Evolutionary conservation across 208 protist genomes (phyloP), one percentile per base, ranked within the genome.

Genomic region (Crithidia bombi): DNA sequence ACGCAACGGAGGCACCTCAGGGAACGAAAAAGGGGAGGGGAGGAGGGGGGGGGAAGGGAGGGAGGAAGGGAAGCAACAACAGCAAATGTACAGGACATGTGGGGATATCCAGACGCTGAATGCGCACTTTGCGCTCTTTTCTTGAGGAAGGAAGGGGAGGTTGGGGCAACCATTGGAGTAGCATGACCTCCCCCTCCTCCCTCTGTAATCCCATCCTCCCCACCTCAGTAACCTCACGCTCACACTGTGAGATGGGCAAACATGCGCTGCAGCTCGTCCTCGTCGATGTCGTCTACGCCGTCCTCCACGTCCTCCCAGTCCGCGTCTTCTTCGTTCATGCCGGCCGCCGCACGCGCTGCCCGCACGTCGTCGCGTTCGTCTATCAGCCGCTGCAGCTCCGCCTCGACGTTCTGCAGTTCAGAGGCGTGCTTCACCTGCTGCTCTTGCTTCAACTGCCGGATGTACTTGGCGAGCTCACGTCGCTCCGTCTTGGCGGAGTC

Each of bases 381-480:
- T 1, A 78, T 73, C 9, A 85, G 52, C 35, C 65, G 69, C 62
- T 86, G 73, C 59, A 96, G 79, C 51, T 83, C 80, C 55, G 73
- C 75, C 49, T 96, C 85, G 21, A 94, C 63, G 56, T 75, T 78
- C 49, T 63, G 39, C 19, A 93, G 64, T 49, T 96, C 91, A 17
- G 73, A 65, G n/a, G 70, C 58, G 57, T 96, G 92, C 75, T 93
- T 92, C 65, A 75, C 62, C 69, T 79, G 72, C 71, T 91, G 87
- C 66, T 96, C 89, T 68, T 83, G 71, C 77, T 88, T 82, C 35
- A 96, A 81, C 73, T 89, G 82, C 0, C 86, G 81, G 50, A 96
- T 93, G 74, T 96, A 96, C 77, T 94, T 94, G 36, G 85, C 83
- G 19, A 96, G 79, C 67, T 96, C 92, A 11, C 92, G 92, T 7